Base-by-base conservation (phyloP, 495 filamentous ascomycete genomes). In the Trichoderma parareesei region DNA sequence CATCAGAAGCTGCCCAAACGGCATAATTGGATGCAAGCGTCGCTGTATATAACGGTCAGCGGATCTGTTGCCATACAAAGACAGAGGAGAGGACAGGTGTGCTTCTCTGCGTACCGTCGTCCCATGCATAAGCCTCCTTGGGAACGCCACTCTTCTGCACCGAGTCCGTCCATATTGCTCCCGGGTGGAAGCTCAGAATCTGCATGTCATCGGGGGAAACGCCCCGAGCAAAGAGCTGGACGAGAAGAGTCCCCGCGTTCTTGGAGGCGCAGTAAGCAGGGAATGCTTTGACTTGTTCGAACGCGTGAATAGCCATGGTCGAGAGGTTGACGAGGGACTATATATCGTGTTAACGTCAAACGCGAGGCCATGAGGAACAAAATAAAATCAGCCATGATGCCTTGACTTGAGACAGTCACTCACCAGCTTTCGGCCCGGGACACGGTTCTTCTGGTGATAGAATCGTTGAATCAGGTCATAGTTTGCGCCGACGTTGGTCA, bases 1-100 rank as follows among this genome's bases (percentile, higher is more conserved):
- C 80, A 1, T 74, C 67, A 6, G 72, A 75, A 3, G 77, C 73
- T 2, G 75, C 70, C 83, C 84, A 86, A 20, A 86, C 76, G 35
- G 74, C 72, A 65, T 79, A 84, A 18, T 78, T 64, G 5, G 71
- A 80, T 0, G 82, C 72, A 6, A 86, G 73, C 2, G 71, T 64
- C 20, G 66, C 81, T 81, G 53, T 16, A 59, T 5, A 20, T 13
- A 0, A 0, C 42, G 13, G 16, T 41, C 16, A 63, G 40, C 13
- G 8, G 4, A 0, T 35, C 2, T 60, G 7, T 41, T 4, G 20
- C 4, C 48, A 8, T 27, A 3, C 33, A 27, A n/a, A 2, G 49
- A 37, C 33, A 11, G n/a, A 37, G 5, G 4, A n/a, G 10, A 18
- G 0, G 38, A 13, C 44, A 10, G 27, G 4, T 2, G 2, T 16